Base-by-base conservation (phyloP, 139 green algal species). In the Diplosphaera chodatii region DNA sequence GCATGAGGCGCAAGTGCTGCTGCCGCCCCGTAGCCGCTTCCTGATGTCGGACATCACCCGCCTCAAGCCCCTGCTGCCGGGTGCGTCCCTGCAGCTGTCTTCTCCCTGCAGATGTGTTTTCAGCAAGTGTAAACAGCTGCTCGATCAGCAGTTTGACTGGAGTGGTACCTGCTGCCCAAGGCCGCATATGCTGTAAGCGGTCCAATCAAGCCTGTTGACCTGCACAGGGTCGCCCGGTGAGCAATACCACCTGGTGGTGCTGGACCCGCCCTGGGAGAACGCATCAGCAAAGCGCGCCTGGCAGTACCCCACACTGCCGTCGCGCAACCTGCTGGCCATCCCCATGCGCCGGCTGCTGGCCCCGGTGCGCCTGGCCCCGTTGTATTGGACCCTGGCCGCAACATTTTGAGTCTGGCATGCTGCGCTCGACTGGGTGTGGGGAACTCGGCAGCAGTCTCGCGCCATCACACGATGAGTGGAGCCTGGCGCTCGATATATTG, bases 231-330 rank as follows among this genome's bases (percentile, higher is more conserved):
- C 32, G 62, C 10, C 32, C n/a, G 55, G 37, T 1, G 1, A 30
- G 0, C 66, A 68, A 18, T 84, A 78, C 63, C 70, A 77, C 22
- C 85, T 80, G 69, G 87, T 93, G 6, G 75, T 95, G 22, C 32
- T 87, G 25, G 89, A 95, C 71, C 86, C 89, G 0, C 89, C 89
- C 10, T 95, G 89, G 89, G 89, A 95, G 65, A 95, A 95, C 66
- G 74, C 73, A 2, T 85, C 71, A 32, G 89, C 75, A 1, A 64
- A 70, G 56, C 83, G 89, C 16, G 66, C 72, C 18, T 63, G 21
- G 4, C 32, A 67, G 23, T 93, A 94, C 70, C 32, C 67, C 32
- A 95, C 74, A 0, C 78, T 95, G 41, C 81, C 86, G 40, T 81
- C 83, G 4, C 71, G 78, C 33, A 73, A 88, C 64, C 80, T 94